Base-by-base conservation (phyloP, 371 early-diverging fungal genomes). In the Actinomucor elegans region DNA sequence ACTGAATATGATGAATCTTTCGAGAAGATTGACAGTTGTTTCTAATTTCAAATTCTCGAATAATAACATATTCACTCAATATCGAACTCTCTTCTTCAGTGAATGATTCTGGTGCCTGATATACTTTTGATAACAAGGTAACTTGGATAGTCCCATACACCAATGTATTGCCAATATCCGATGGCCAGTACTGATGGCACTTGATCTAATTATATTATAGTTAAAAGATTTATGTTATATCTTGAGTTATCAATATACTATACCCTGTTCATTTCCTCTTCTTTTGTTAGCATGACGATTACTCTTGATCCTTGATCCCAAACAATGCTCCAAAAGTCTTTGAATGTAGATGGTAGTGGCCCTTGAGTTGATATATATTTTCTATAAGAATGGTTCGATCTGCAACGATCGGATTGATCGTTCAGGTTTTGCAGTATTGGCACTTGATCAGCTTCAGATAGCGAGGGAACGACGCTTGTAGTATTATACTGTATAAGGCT, bases 331-430 rank as follows among this genome's bases (percentile, higher is more conserved):
- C 94, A 96, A 57, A 96, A 94, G 56, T 92, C 94, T 11, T 73
- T 71, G 27, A 86, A 71, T 0, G 94, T 92, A 28, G 80, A 63
- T 5, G 84, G 80, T 20, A 94, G 54, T 15, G 95, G 94, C 0
- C 88, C 94, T 59, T 94, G 95, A 0, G 92, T 82, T 10, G 87
- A 87, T 44, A 94, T 91, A 64, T 90, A 94, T n/a, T 33, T 49
- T 36, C 55, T 52, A 17, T 53, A 94, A 6, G 23, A 47, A 33
- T 53, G 51, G 20, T 32, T 47, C 10, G 45, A 10, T n/a, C 3
- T 4, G 18, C 35, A 26, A 2, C 46, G 5, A 10, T 54, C 24
- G 14, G 31, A 20, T 26, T 55, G 47, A 14, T 27, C 31, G 18
- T 46, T 15, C 40, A 57, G 15, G 29, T 17, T 40, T 15, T 38